Percentiles rank a stretch among this genome's conserved stretches.
phyloP scores from a whole-genome alignment of 805 yeast species.

The Dipodascus albidus region DNA sequence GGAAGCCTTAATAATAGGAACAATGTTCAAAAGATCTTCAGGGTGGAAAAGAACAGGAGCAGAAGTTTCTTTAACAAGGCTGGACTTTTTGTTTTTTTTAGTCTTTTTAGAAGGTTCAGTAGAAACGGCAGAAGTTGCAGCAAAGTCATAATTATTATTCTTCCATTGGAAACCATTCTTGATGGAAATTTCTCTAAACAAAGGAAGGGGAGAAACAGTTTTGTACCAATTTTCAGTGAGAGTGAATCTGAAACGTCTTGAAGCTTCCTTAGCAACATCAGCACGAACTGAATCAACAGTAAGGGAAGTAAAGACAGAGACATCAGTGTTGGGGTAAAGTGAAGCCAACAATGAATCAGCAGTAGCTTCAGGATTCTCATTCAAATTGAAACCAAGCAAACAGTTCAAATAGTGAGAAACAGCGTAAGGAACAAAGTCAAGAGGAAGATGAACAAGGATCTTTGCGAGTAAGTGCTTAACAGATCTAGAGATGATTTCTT shows the following conservation, averaged over 20 bases:
- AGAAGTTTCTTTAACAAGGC: constrained; percentile 15
- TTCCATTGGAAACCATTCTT: constrained; percentile 85
- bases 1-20: constrained; percentile 69
- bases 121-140: constrained; percentile 21
- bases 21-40: constrained; percentile 55
- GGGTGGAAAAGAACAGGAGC: constrained; percentile 31
- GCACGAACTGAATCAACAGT: constrained; percentile 35
- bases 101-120: constrained; percentile 20
- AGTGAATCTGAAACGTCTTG: constrained; percentile 48
- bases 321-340: constrained; percentile 31
- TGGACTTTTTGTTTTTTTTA: constrained; percentile 13
- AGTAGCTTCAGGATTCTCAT: constrained; percentile 29
- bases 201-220: constrained; percentile 29
- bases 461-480: constrained; percentile 61
- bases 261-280: constrained; percentile 42
- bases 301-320: constrained; percentile 32
- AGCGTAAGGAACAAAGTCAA: constrained; percentile 43
- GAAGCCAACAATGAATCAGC: constrained; percentile 29
- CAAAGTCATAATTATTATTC: constrained; percentile 37
- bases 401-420: constrained; percentile 60
- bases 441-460: constrained; percentile 35
- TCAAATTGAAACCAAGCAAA: constrained; percentile 34
- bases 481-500: constrained; percentile 74
- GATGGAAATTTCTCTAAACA: constrained; percentile 60
- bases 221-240: constrained; percentile 41